Evolutionary conservation across 1,284 basidiomycete species (phyloP).

Genomic region (Ustilago vetiveriae): DNA sequence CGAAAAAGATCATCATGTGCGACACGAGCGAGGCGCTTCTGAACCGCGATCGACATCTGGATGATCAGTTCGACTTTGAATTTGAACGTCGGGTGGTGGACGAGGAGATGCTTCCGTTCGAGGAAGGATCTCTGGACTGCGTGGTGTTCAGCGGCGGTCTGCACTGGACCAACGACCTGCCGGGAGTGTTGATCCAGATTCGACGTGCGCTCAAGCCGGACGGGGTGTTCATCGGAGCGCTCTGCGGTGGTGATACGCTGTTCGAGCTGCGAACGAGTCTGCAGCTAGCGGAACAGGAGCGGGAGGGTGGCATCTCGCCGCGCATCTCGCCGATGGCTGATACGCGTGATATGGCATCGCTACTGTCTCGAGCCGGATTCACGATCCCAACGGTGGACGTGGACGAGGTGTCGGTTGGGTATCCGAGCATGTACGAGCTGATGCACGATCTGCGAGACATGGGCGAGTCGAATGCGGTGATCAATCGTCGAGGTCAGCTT

Average conservation of each 20-base stretch:
- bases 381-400: constrained; percentile 92
- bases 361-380: constrained; percentile 88
- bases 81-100: constrained; percentile 61
- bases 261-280: constrained; percentile 91
- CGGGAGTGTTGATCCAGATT: constrained; percentile 90
- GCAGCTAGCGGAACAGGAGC: constrained; percentile 92
- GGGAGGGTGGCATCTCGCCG: constrained; percentile 93
- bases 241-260: constrained; percentile 94
- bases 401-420: constrained; percentile 89
- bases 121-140: constrained; percentile 83
- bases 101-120: constrained; percentile 69
- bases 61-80: constrained; percentile 51
- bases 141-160: constrained; percentile 89
- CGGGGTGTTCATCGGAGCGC: constrained; percentile 91
- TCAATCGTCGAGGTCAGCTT: constrained; percentile 74
- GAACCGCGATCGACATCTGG: constrained; percentile 52
- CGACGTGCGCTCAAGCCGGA: constrained; percentile 86
- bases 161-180: constrained; percentile 98
- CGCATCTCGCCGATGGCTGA: constrained; percentile 97
- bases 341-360: constrained; percentile 74
- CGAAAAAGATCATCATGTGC: constrained; percentile 81
- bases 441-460: constrained; percentile 91
- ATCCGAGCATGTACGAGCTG: constrained; percentile 96
- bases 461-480: constrained; percentile 93
- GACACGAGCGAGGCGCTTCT: constrained; percentile 75